Evolutionary conservation across 108 stramenopile genomes (phyloP).

Genomic region (Cyclotella choctawhatcheeana): DNA sequence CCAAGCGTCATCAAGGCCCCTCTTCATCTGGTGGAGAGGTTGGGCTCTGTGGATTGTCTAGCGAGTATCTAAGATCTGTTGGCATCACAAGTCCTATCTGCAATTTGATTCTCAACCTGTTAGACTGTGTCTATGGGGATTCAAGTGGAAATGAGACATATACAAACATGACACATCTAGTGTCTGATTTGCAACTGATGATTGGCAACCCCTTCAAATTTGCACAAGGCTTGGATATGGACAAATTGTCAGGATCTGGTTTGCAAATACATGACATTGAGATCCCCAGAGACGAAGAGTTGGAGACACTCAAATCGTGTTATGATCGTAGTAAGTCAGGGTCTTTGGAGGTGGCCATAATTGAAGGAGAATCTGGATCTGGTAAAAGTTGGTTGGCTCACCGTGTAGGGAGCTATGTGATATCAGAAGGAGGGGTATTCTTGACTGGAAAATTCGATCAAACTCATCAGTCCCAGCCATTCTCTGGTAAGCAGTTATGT

Average conservation of each 20-base stretch:
- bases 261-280: not conserved
- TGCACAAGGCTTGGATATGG: not conserved
- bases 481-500: too few species aligned
- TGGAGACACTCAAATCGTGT: not conserved
- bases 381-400: not conserved
- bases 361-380: not conserved
- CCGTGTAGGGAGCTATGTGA: not conserved
- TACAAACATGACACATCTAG: not conserved
- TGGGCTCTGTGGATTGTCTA: not conserved
- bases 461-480: constrained; percentile 1
- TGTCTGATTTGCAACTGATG: constrained; percentile 3
- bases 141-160: not conserved
- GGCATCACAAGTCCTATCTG: constrained; percentile 5
- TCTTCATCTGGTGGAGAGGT: not conserved
- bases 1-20: not conserved
- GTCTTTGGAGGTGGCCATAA: not conserved
- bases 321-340: not conserved
- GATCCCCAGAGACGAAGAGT: not conserved
- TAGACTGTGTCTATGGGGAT: not conserved
- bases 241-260: not conserved
- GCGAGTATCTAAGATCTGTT: not conserved
- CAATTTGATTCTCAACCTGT: not conserved
- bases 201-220: not conserved
- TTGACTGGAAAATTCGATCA: constrained; percentile 19
- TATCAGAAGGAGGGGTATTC: constrained; percentile 5